A percentile compares a stretch with the other conserved stretches of the same genome.
phyloP scores from a whole-genome alignment of 1,284 basidiomycete species.

The Ganoderma sp. region DNA sequence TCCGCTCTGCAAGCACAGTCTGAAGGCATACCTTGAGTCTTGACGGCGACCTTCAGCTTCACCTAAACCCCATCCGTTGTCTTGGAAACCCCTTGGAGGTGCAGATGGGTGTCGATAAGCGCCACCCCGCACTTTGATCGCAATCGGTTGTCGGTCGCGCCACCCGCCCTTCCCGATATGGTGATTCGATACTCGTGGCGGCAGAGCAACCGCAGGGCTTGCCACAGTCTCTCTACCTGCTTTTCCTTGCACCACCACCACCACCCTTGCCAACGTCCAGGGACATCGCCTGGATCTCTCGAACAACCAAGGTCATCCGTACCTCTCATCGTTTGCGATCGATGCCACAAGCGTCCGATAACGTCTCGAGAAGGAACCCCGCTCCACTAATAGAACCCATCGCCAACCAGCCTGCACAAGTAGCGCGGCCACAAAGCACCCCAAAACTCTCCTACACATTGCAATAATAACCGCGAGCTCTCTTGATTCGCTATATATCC shows the following conservation, averaged over 20 bases:
- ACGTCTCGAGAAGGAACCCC: slow-evolving; percentile 26
- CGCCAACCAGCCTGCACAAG: neutral
- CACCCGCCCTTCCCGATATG: neutral
- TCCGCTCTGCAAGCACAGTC: neutral
- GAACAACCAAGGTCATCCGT: neutral
- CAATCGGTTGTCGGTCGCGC: neutral
- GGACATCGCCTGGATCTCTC: neutral
- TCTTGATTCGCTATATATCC: slow-evolving; percentile 6
- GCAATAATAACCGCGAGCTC: neutral
- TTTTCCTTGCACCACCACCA: neutral
- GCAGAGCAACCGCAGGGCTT: neutral
- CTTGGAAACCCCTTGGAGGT: neutral
- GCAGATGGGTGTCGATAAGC: neutral
- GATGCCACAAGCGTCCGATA: slow-evolving; percentile 27
- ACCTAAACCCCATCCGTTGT: neutral
- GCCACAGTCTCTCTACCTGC: neutral
- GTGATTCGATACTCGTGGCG: neutral
- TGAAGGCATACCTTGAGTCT: neutral
- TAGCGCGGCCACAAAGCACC: slow-evolving; percentile 15
- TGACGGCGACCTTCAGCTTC: slow-evolving; percentile 19
- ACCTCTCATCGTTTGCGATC: slow-evolving; percentile 4
- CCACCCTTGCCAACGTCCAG: neutral
- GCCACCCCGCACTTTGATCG: neutral
- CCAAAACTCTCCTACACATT: slow-evolving; percentile 6
- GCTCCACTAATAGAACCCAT: slow-evolving; percentile 17